Base-by-base conservation (phyloP, 2,329 filamentous ascomycete species). In the Xylaria sp. region DNA sequence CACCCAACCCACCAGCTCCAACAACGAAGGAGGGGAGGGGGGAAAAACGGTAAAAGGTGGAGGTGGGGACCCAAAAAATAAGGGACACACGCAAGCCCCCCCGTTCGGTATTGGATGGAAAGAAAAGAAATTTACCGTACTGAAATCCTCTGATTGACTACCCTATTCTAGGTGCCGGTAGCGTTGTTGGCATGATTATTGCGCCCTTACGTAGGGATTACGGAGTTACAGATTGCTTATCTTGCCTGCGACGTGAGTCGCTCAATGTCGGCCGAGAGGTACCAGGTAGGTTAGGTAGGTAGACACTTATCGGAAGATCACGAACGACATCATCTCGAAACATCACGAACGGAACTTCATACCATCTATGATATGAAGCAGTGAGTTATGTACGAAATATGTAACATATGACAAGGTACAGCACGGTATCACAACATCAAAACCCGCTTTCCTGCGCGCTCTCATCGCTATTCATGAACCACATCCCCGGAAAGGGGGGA, bases 341-440 rank as follows among this genome's bases (percentile, higher is more conserved):
- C 23, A 30, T 6, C 23, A 5, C 23, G 4, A 30, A 30, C 23
- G 23, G 23, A 30, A 30, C 23, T 30, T 44, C 35, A 30, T 55
- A 52, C 53, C 55, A 59, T 59, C 37, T 54, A 23, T 19, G 13
- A 19, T 54, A 23, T 19, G 13, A 19, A 49, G 34, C n/a, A 54
- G 49, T 59, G 37, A 44, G 19, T 42, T 49, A 44, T 19, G 44
- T 55, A 58, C 4, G 23, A 16, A 16, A 16, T 30, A 30, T 5
- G 23, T 30, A 30, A 30, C 23, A 30, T 51, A n/a, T 37, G 30
- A 51, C 34, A 37, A 51, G 19, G 7, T 11, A 49, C 35, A n/a
- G 34, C n/a, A 10, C 51, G 37, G 52, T 16, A 44, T 11, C 23
- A 49, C 11, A 19, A 16, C 16, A 16, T 44, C 52, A 34, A 7